A percentile compares a stretch with the other conserved stretches of the same genome.
phyloP scores from a whole-genome alignment of 1,284 basidiomycete species.

The Wolfiporia cocos region DNA sequence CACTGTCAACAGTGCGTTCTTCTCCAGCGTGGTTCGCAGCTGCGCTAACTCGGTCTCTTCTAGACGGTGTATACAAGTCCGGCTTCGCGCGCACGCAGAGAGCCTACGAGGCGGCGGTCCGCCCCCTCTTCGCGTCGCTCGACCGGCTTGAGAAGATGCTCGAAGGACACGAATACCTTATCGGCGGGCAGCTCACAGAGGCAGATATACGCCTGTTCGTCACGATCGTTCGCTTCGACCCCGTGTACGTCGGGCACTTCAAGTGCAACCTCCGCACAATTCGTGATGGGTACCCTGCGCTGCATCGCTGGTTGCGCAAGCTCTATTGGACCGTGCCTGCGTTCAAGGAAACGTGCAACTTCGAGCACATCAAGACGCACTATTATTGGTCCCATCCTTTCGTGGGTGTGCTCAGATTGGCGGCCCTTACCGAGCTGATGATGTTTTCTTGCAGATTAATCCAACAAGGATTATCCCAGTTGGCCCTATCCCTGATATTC shows the following conservation, averaged over 20 bases:
- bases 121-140: conserved; percentile 68
- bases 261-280: conserved; percentile 88
- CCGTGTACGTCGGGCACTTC: conserved; percentile 90
- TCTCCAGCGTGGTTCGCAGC: neutral
- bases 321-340: conserved; percentile 90
- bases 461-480: conserved; percentile 63
- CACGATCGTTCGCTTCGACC: conserved; percentile 81
- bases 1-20: conserved; percentile 67
- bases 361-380: conserved; percentile 83
- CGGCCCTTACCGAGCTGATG: conserved; percentile 19
- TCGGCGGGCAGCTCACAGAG: conserved; percentile 83
- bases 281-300: conserved; percentile 73
- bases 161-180: conserved; percentile 73
- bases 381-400: conserved; percentile 72
- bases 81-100: conserved; percentile 84
- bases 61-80: conserved; percentile 83
- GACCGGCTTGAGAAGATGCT: conserved; percentile 81
- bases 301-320: conserved; percentile 82
- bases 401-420: conserved; percentile 27
- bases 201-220: conserved; percentile 91
- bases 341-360: conserved; percentile 87
- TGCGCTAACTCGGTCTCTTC: neutral
- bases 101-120: conserved; percentile 79
- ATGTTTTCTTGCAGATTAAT: conserved; percentile 37
- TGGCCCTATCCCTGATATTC: conserved; percentile 69